These are phyloP conservation scores for Rhodofomes roseus DNA, from an alignment of 1,284 basidiomycete species.

Conservation along the genomic window DNA sequence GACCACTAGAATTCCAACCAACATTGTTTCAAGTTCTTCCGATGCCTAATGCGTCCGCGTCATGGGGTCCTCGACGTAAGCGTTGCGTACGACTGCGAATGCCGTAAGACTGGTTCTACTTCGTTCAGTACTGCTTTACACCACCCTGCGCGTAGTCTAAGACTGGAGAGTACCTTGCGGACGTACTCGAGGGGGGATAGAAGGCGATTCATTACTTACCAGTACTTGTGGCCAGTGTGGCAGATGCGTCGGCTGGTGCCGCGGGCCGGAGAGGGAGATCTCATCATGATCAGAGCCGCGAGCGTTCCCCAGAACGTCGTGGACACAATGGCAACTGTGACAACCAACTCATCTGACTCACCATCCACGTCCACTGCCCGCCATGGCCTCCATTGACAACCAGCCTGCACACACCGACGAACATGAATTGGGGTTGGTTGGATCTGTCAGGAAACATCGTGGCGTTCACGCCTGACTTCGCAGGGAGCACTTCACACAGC, in stretches of 20 bases:
- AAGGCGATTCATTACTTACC: no score
- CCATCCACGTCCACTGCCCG: background rate
- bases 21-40: no score
- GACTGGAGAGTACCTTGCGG: no score
- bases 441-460: background rate
- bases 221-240: no score
- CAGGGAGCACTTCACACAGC: background rate
- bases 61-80: no score
- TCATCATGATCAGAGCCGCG: slow-evolving; percentile 1
- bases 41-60: no score
- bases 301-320: background rate
- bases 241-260: background rate
- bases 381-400: slow-evolving; percentile 3
- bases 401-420: slow-evolving; percentile 5
- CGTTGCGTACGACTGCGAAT: no score
- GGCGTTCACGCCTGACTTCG: slow-evolving; percentile 6
- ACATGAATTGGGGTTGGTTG: slow-evolving; percentile 14
- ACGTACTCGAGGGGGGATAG: no score
- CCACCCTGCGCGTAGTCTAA: no score
- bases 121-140: no score
- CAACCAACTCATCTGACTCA: background rate
- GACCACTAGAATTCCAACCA: background rate
- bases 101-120: no score
- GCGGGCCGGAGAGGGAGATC: background rate
- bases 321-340: background rate